These are phyloP conservation scores for Sporothrix variecibatus DNA, from an alignment of 2,329 filamentous ascomycete genomes.

Conservation along the genomic window DNA sequence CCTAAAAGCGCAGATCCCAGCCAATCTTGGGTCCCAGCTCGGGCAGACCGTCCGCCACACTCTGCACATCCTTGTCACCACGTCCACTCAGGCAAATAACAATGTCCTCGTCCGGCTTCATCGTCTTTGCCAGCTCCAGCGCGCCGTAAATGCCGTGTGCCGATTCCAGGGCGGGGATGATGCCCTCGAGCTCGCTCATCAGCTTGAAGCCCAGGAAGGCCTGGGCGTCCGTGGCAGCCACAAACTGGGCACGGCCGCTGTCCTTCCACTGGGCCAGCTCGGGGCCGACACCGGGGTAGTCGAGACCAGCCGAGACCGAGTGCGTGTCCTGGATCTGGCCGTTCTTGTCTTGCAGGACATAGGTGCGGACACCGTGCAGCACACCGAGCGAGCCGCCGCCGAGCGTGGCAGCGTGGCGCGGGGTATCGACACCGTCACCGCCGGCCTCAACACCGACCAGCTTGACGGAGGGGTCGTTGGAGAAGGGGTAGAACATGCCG, in stretches of 20 bases:
- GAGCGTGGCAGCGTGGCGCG: slow-evolving; percentile 83
- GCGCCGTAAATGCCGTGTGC: slow-evolving; percentile 91
- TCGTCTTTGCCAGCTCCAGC: slow-evolving; percentile 86
- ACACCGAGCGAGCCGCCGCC: slow-evolving; percentile 87
- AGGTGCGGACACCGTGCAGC: slow-evolving; percentile 92
- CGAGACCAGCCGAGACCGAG: slow-evolving; percentile 92
- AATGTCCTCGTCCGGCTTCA: slow-evolving; percentile 84
- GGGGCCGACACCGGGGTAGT: slow-evolving; percentile 95
- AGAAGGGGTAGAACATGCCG: slow-evolving; percentile 98
- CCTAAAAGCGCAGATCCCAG: slow-evolving; percentile 66
- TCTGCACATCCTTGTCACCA: slow-evolving; percentile 98
- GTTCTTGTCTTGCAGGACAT: slow-evolving; percentile 88
- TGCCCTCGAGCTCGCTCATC: slow-evolving; percentile 86
- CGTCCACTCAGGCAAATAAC: slow-evolving; percentile 92
- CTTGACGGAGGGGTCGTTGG: slow-evolving; percentile 80
- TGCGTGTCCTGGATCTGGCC: slow-evolving; percentile 95
- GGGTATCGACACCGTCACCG: slow-evolving; percentile 86
- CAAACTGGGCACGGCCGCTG: slow-evolving; percentile 77
- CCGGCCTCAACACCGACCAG: slow-evolving; percentile 93
- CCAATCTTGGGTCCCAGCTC: slow-evolving; percentile 85
- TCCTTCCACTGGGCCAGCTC: slow-evolving; percentile 95
- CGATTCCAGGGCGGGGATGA: slow-evolving; percentile 93
- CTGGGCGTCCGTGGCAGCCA: slow-evolving; percentile 88
- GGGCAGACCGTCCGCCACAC: slow-evolving; percentile 91
- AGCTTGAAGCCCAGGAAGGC: slow-evolving; percentile 86